Percentiles rank a stretch among this genome's conserved stretches.
Conservation (phyloP, 257 asterid genomes). For the Scutellaria galericulata region DNA sequence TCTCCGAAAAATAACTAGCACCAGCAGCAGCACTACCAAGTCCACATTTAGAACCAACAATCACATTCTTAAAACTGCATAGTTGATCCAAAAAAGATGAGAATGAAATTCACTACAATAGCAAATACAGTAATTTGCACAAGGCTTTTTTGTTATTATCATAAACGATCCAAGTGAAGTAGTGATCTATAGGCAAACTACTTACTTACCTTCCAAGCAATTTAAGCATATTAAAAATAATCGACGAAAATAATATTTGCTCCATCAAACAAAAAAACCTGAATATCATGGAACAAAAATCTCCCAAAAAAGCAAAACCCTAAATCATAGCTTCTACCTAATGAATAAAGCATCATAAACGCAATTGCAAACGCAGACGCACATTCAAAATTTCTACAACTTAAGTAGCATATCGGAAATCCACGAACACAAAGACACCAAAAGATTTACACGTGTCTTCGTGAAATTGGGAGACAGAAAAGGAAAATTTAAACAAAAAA, state of each 20-base stretch:
- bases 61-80: neutral
- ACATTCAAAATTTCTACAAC: conserved; percentile 4
- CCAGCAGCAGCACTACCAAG: neutral
- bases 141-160: too few species aligned
- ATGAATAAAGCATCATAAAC: neutral
- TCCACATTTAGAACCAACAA: conserved; percentile 2
- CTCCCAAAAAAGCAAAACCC: conserved; percentile 21
- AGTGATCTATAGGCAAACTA: neutral
- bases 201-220: too few species aligned
- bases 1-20: neutral
- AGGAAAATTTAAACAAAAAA: neutral
- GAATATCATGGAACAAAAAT: neutral
- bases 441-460: neutral
- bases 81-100: too few species aligned
- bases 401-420: neutral
- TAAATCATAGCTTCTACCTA: neutral
- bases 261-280: conserved; percentile 9
- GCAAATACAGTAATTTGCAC: too few species aligned
- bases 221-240: neutral
- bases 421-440: neutral
- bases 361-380: conserved; percentile 12
- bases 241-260: neutral
- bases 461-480: neutral
- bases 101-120: too few species aligned
- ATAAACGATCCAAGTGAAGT: neutral